Evolutionary conservation across 768 basidiomycete genomes (phyloP), one percentile per base, ranked within the genome.

Genomic region (Tylopilus rubrobrunneus): DNA sequence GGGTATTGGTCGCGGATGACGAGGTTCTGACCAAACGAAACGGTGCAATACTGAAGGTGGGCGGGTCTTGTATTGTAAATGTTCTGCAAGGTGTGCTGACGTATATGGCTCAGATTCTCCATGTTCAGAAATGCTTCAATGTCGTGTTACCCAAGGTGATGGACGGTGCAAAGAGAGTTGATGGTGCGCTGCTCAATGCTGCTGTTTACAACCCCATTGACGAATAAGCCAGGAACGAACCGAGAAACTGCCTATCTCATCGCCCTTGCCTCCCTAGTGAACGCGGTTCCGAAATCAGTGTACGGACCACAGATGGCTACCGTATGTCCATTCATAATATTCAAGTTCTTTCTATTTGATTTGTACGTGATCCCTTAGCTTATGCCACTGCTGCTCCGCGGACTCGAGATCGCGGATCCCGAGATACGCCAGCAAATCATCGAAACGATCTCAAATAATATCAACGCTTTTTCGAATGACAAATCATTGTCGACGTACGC

Each of bases 351-450:
- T 28, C 34, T 17, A 23, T 33, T 15, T 46, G 12, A 21, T 17
- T 19, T 14, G 27, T 21, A 51, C 14, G 46, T 48, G 37, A 40
- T 27, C 33, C 17, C n/a, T 11, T 61, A 98, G 95, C 80, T 98
- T 12, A 81, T 98, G 59, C 94, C 97, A 1, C 77, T 98, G 14
- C 76, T 99, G 5, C 73, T 99, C 41, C 88, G 89, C 15, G 88
- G 92, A 4, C 80, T 98, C 17, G 84, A 89, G 40, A 73, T 97
- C 5, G 82, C 85, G 4, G 86, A 92, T 66, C 70, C 80, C 9
- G 77, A 81, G 27, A 83, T 95, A 55, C 85, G 92, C 23, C 77
- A 80, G 15, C 85, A 87, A 70, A 86, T 94, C 46, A 88, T 98
- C 52, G 83, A 89, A 49, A 87, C 86, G 9, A 77, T 98, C 36